phyloP scores from a whole-genome alignment of 169 alveolate species.

The Plasmodium ovale region DNA sequence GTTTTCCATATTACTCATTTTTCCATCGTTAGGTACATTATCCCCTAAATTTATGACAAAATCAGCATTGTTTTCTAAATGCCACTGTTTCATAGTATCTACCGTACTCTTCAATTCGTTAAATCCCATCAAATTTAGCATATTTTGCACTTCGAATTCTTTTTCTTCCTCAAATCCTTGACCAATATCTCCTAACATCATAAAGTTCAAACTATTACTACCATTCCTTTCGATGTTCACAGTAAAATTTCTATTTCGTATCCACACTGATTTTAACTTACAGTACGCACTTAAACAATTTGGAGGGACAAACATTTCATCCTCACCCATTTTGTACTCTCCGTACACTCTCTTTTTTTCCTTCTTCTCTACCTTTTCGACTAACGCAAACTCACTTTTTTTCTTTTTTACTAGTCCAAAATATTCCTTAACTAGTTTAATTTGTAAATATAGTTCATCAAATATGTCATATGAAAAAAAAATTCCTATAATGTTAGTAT shows the following conservation, averaged over 20 bases:
- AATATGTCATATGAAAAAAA: conserved; percentile 71
- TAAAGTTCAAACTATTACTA: conserved; percentile 63
- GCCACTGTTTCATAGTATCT: conserved; percentile 64
- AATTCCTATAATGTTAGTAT: conserved; percentile 69
- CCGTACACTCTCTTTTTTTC: conserved; percentile 18
- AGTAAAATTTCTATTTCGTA: conserved; percentile 46
- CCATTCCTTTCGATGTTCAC: conserved; percentile 45
- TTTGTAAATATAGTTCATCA: conserved; percentile 75
- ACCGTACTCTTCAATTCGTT: conserved; percentile 69
- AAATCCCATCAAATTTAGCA: conserved; percentile 48
- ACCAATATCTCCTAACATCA: conserved; percentile 74
- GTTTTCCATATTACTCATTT: conserved; percentile 1
- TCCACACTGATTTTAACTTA: conserved; percentile 60
- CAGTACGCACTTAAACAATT: conserved; percentile 60
- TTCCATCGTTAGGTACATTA: conserved; percentile 42
- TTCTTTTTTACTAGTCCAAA: conserved; percentile 1
- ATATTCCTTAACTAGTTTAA: conserved; percentile 53
- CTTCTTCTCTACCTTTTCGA: conserved; percentile 2
- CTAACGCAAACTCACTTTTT: neutral
- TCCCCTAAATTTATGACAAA: conserved; percentile 74
- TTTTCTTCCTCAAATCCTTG: conserved; percentile 51
- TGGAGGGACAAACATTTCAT: conserved; percentile 58
- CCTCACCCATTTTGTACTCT: conserved; percentile 57
- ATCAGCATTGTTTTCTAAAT: conserved; percentile 54
- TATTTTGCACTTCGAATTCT: conserved; percentile 6